phyloP scores from a whole-genome alignment of 2,329 filamentous ascomycete species.

The Cladosporium austrohemisphaericum region DNA sequence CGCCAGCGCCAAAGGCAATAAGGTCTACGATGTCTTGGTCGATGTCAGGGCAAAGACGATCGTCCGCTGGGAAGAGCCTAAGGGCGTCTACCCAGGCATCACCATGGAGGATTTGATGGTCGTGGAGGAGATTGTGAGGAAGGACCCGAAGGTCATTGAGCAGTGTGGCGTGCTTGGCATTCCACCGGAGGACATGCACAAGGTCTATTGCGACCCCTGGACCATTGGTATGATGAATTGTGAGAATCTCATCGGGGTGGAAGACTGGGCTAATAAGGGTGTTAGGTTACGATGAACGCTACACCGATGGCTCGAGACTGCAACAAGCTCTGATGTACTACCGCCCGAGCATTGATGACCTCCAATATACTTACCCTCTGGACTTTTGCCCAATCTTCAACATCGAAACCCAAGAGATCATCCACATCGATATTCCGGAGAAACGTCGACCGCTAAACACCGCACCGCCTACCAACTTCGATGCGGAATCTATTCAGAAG shows the following conservation, averaged over 20 bases:
- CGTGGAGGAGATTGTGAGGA: conserved; percentile 69
- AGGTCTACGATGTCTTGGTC: conserved; percentile 74
- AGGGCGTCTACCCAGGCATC: conserved; percentile 77
- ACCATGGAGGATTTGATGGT: conserved; percentile 81
- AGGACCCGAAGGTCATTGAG: conserved; percentile 81
- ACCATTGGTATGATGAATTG: conserved; percentile 67
- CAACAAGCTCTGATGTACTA: conserved; percentile 95
- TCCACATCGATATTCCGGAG: conserved; percentile 77
- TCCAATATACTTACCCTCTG: conserved; percentile 80
- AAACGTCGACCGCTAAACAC: conserved; percentile 69
- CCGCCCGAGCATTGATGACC: conserved; percentile 74
- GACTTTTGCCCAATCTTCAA: conserved; percentile 91
- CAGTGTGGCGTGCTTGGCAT: conserved; percentile 79
- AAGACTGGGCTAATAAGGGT: background rate
- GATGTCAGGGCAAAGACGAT: conserved; percentile 64
- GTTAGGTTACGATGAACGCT: conserved; percentile 70
- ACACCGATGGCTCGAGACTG: conserved; percentile 69
- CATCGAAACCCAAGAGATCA: conserved; percentile 67
- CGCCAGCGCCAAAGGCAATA: conserved; percentile 69
- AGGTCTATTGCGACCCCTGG: conserved; percentile 92
- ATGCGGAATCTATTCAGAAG: conserved; percentile 64
- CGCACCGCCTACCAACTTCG: conserved; percentile 70
- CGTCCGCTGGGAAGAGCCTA: conserved; percentile 65
- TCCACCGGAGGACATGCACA: conserved; percentile 76
- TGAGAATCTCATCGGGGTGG: too few species aligned